These are phyloP conservation scores for Durio zibethinus DNA, from an alignment of 345 rosid genomes.

Conservation along the genomic window DNA sequence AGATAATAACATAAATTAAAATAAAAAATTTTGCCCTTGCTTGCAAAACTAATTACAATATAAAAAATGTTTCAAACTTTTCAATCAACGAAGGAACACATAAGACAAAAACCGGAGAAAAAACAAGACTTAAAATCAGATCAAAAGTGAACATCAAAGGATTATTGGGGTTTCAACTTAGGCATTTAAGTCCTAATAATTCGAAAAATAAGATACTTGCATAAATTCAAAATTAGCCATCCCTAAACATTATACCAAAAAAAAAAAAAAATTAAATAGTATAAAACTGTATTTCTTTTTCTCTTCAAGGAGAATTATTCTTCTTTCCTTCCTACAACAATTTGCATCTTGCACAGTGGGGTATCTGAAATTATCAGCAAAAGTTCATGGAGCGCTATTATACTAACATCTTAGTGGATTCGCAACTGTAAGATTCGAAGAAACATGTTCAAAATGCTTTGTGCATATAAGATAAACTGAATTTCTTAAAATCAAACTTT, in stretches of 20 bases:
- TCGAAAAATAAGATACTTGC: constrained; percentile 12
- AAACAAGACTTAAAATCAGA: not conserved
- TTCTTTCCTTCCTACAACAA: constrained; percentile 14
- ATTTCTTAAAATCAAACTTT: not conserved
- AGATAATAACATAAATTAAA: not conserved
- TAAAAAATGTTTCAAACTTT: not conserved
- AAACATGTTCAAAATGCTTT: not conserved
- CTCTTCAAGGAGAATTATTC: not conserved
- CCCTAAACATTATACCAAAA: too few species aligned
- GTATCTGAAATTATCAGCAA: constrained; percentile 21
- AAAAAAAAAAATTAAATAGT: not conserved
- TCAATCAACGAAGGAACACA: not conserved
- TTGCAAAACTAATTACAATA: not conserved
- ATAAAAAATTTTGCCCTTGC: not conserved
- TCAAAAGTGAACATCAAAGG: not conserved
- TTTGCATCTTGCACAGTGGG: constrained; percentile 23
- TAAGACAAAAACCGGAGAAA: not conserved
- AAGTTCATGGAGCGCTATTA: not conserved
- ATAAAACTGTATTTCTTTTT: not conserved
- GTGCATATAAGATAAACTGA: not conserved
- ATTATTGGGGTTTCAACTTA: constrained; percentile 7
- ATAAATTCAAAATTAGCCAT: constrained; percentile 27
- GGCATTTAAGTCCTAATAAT: constrained; percentile 25
- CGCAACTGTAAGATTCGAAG: constrained; percentile 23
- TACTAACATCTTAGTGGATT: constrained; percentile 21